Base-by-base conservation (phyloP, 257 asterid species). In the Cinchona pubescens region DNA sequence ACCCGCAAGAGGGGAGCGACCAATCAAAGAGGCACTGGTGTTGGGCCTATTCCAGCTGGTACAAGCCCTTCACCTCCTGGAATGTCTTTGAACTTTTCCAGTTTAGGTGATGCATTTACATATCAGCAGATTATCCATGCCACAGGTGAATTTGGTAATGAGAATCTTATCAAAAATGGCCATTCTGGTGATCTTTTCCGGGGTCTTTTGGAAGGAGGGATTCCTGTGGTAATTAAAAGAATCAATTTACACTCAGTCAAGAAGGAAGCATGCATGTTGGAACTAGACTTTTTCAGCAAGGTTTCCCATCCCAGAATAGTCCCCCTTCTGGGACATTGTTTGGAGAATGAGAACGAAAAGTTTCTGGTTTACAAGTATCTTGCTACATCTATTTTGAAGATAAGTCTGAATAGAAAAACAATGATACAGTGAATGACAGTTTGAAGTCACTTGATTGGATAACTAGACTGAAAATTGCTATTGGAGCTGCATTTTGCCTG, bases 391-490 rank as follows among this genome's bases (percentile, higher is more conserved):
- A n/a, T n/a, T n/a, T n/a, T 59, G 87, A 96, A 69, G 96, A 95
- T 78, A 79, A 92, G 79, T 86, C 96, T 95, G 83, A 92, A 89
- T 87, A 88, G 85, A 88, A 92, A 92, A 83, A 80, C 81, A 14
- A 82, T n/a, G n/a, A 74, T 80, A 73, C 87, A 0, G 90, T 82
- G 13, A 84, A 83, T 55, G 96, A 86, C 32, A 80, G 88, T 74
- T 83, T 92, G 53, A 93, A 91, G 80, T 92, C 99, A 16, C 79
- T 95, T 79, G 99, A 95, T 88, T 95, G 99, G 99, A 92, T 94
- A 64, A 94, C 99, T 15, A 85, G 99, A 74, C 45, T 92, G 56
- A 94, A 94, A 81, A 92, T 92, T 65, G 99, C 99, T 19, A 92
- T 82, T 64, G 99, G 97, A 73, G 91, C 97, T 76, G 99, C 97